Conservation (phyloP, 2,329 filamentous ascomycete genomes). For the Taxawa tesnikishii region DNA sequence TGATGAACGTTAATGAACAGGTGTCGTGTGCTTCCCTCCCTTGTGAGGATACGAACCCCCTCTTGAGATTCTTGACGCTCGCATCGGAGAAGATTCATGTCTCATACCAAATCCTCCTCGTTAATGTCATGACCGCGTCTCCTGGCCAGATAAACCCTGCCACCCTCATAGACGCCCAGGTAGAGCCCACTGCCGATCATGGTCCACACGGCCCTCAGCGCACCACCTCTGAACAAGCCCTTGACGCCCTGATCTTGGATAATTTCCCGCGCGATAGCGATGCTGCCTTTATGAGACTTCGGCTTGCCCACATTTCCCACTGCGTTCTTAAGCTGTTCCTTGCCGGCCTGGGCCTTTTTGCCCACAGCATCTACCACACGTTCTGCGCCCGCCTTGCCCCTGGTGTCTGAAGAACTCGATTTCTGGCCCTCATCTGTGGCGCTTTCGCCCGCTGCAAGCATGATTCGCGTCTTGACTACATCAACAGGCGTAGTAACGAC, state of each 20-base stretch:
- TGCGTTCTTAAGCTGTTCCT: conserved; percentile 16
- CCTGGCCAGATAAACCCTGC: conserved; percentile 42
- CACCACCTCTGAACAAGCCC: conserved; percentile 67
- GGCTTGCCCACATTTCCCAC: conserved; percentile 20
- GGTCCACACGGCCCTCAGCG: conserved; percentile 67
- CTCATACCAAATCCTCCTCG: conserved; percentile 14
- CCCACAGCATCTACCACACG: conserved; percentile 27
- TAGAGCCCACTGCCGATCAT: conserved; percentile 74
- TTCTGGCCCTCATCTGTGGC: conserved; percentile 12
- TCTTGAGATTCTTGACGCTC: too few species aligned
- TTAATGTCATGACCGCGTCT: conserved; percentile 29
- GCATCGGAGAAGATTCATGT: too few species aligned
- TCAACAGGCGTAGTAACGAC: conserved; percentile 81
- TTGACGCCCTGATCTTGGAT: conserved; percentile 53
- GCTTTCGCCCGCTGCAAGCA: conserved; percentile 52
- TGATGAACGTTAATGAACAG: too few species aligned
- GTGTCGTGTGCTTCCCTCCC: too few species aligned
- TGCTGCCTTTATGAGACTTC: conserved; percentile 26
- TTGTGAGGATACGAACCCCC: too few species aligned
- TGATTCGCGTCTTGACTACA: conserved; percentile 81
- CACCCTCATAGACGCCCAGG: conserved; percentile 73
- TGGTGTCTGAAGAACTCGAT: neutral
- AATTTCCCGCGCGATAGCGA: conserved; percentile 53
- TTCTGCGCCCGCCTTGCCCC: conserved; percentile 11
- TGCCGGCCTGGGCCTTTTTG: conserved; percentile 20